phyloP scores from a whole-genome alignment of 805 yeast species.

The Yarrowia keelungensis region DNA sequence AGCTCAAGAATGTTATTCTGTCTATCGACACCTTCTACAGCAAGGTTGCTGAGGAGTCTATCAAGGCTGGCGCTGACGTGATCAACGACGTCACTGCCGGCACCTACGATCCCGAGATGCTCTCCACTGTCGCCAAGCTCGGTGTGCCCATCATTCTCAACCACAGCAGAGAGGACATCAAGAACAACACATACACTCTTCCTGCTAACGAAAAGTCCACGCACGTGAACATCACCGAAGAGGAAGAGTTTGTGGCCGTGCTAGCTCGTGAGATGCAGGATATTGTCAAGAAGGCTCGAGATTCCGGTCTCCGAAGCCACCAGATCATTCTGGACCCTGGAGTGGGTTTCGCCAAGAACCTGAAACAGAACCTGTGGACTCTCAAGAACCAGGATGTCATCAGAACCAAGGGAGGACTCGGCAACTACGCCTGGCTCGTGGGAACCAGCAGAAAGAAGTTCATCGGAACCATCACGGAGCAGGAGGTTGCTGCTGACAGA shows the following conservation, averaged over 20 bases:
- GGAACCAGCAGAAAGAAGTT: constrained; percentile 93
- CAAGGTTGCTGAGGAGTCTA: constrained; percentile 70
- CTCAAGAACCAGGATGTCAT: constrained; percentile 54
- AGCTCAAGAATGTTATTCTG: constrained; percentile 57
- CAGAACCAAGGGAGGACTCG: constrained; percentile 38
- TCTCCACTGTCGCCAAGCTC: constrained; percentile 68
- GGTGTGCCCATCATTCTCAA: constrained; percentile 77
- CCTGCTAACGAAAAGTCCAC: constrained; percentile 57
- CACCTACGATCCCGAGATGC: constrained; percentile 67
- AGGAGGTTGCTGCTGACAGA: constrained; percentile 64
- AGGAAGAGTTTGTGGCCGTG: constrained; percentile 55
- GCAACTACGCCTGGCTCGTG: constrained; percentile 68
- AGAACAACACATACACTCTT: constrained; percentile 70
- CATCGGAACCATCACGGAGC: constrained; percentile 75
- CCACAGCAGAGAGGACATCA: constrained; percentile 80
- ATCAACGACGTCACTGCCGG: constrained; percentile 93
- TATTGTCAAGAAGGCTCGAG: constrained; percentile 63
- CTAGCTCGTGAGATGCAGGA: constrained; percentile 69
- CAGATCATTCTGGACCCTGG: constrained; percentile 95
- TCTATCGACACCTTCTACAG: constrained; percentile 91
- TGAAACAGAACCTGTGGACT: constrained; percentile 70
- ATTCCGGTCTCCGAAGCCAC: constrained; percentile 79
- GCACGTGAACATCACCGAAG: constrained; percentile 44
- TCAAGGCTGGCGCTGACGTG: constrained; percentile 84
- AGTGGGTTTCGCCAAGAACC: constrained; percentile 89